Percentiles rank a stretch among this genome's conserved stretches.
phyloP scores from a whole-genome alignment of 768 basidiomycete species.

The Naganishia antarctica region DNA sequence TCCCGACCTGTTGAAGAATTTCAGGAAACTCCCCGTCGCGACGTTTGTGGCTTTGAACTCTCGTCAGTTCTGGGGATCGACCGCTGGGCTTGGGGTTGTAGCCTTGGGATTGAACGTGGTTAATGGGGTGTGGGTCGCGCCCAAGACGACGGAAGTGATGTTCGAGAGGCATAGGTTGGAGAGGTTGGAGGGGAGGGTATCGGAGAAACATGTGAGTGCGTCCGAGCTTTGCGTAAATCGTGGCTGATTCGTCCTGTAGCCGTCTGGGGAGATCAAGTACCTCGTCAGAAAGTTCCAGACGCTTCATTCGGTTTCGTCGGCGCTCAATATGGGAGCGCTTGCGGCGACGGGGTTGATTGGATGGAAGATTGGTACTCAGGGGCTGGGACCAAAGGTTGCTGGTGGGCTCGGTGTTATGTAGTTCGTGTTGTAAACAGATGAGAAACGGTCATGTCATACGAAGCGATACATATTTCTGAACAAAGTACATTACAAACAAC shows the following conservation, averaged over 20 bases:
- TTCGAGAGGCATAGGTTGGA: conserved; percentile 67
- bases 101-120: conserved; percentile 52
- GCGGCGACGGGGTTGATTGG: conserved; percentile 36
- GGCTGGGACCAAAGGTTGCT: conserved; percentile 22
- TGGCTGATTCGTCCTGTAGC: conserved; percentile 50
- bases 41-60: conserved; percentile 60
- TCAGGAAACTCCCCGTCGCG: conserved; percentile 55
- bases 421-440: too few species aligned
- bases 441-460: too few species aligned
- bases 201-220: conserved; percentile 59
- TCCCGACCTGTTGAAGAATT: conserved; percentile 60
- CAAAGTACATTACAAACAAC: neutral
- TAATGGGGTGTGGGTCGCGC: conserved; percentile 69
- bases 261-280: conserved; percentile 64
- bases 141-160: conserved; percentile 70
- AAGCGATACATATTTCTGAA: neutral
- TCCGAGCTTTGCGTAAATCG: neutral
- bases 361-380: conserved; percentile 26
- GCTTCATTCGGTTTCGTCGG: conserved; percentile 66
- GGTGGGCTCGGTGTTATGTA: conserved; percentile 20
- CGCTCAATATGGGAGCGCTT: conserved; percentile 62
- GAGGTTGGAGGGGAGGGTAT: conserved; percentile 65
- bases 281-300: conserved; percentile 63
- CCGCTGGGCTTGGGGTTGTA: conserved; percentile 14
- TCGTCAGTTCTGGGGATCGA: conserved; percentile 57